These are phyloP conservation scores for Fusarium sp. DNA, from an alignment of 2,329 filamentous ascomycete genomes.

Conservation along the genomic window DNA sequence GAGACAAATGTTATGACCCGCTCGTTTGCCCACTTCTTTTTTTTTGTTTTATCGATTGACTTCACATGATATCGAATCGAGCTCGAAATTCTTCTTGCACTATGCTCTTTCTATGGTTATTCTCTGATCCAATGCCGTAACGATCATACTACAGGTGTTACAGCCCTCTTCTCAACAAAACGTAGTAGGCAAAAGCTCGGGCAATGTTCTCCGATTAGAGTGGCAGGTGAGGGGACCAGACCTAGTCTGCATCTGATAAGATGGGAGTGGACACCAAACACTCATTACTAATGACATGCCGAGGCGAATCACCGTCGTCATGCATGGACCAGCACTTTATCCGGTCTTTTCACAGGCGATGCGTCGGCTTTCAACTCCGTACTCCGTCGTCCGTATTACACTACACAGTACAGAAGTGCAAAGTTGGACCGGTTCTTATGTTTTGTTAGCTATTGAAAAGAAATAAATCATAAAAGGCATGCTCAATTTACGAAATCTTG, in stretches of 20 bases:
- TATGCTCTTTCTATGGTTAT: rapidly evolving
- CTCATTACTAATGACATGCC: conserved; percentile 36
- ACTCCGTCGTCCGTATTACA: background rate
- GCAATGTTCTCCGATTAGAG: conserved; percentile 5
- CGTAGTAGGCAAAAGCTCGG: background rate
- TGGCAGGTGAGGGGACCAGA: conserved; percentile 19
- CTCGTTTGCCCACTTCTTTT: conserved; percentile 14
- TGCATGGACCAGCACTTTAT: conserved; percentile 17
- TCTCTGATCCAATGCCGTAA: background rate
- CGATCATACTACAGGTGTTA: background rate
- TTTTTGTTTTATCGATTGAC: conserved; percentile 2
- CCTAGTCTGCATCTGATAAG: conserved; percentile 44
- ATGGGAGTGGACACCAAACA: conserved; percentile 29
- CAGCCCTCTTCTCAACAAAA: background rate
- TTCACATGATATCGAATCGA: background rate
- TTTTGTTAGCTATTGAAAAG: no score
- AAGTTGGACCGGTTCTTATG: no score
- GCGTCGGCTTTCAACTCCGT: conserved; percentile 29
- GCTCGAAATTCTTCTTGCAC: background rate
- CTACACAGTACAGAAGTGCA: no score
- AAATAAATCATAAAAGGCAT: no score
- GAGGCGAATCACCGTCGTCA: conserved; percentile 36
- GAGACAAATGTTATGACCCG: conserved; percentile 31
- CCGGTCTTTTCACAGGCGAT: conserved; percentile 13
- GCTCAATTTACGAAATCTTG: no score